Percentiles rank a stretch among this genome's conserved stretches.
Evolutionary conservation across 2,329 filamentous ascomycete species (phyloP).

Genomic region (Geoglossum cookeanum): DNA sequence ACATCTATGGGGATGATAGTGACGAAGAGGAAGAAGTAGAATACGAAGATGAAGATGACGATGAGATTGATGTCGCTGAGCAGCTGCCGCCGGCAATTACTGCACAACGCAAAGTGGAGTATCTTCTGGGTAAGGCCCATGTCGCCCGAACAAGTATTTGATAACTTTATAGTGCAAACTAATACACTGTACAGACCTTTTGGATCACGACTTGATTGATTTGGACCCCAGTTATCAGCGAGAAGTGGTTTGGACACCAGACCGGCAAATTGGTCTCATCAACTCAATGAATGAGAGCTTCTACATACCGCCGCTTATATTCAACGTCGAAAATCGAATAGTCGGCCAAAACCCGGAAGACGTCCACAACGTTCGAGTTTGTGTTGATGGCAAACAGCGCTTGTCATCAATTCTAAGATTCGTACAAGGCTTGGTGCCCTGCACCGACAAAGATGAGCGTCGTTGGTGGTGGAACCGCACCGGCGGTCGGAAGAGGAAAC

Average conservation of each 20-base stretch:
- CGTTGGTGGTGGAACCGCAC: conserved; percentile 20
- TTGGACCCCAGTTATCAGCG: conserved; percentile 28
- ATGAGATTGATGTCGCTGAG: not conserved
- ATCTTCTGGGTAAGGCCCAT: not conserved
- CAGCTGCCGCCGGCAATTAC: not conserved
- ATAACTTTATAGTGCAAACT: not conserved
- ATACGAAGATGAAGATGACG: not conserved
- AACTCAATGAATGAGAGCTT: conserved; percentile 14
- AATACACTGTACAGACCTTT: not conserved
- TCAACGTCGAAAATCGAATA: conserved; percentile 19
- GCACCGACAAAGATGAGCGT: conserved; percentile 21
- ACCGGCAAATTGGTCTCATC: conserved; percentile 7
- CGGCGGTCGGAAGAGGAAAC: not conserved
- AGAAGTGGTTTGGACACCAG: conserved; percentile 25
- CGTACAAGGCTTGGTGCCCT: conserved; percentile 25
- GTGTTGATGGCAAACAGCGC: conserved; percentile 30
- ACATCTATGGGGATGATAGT: not conserved
- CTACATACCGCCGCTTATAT: conserved; percentile 29
- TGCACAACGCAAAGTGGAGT: not conserved
- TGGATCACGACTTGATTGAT: conserved; percentile 17
- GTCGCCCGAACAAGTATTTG: not conserved
- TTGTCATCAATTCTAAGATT: conserved; percentile 27
- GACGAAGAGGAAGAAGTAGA: not conserved
- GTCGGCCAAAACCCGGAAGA: not conserved
- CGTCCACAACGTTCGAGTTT: conserved; percentile 12